Evolutionary conservation across 78 protist genomes (phyloP), one percentile per base, ranked within the genome.

Genomic region (Isochrysis galbana): DNA sequence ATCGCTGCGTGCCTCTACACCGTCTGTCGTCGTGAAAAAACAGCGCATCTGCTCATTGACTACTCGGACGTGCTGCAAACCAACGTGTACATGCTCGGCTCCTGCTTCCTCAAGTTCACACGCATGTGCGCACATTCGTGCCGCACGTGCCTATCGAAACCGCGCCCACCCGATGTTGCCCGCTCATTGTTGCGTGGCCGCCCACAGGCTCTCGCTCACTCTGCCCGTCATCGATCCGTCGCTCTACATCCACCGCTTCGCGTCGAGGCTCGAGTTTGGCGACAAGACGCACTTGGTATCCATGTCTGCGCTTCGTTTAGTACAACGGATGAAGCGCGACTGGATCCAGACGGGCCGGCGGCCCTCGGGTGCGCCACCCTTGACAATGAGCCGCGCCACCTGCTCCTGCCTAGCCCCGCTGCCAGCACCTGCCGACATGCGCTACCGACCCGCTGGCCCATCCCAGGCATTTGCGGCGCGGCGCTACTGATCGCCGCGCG

Each of bases 401-500:
- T n/a, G n/a, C n/a, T n/a, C n/a, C n/a, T n/a, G n/a, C n/a, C n/a
- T n/a, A n/a, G n/a, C n/a, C n/a, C n/a, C n/a, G n/a, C n/a, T n/a
- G n/a, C n/a, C n/a, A n/a, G n/a, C n/a, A n/a, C n/a, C n/a, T n/a
- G n/a, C n/a, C n/a, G n/a, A n/a, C n/a, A n/a, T n/a, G n/a, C n/a
- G n/a, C n/a, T n/a, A n/a, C n/a, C n/a, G n/a, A n/a, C n/a, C n/a
- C n/a, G n/a, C n/a, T n/a, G n/a, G n/a, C n/a, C n/a, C n/a, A n/a
- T n/a, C n/a, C n/a, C n/a, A n/a, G 98, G 98, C 69, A 70, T 98
- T 29, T 97, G 98, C 91, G 99, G 99, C 55, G 91, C 95, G 36
- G 98, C 98, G 23, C 93, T 98, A 41, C 93, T 97, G n/a, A 82
- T 98, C 48, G 98, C 99, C 17, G 95, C 98, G 10, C 93, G 98